Evolutionary conservation across 768 basidiomycete species (phyloP), one percentile per base, ranked within the genome.

Genomic region (Psilocybe cyanescens): DNA sequence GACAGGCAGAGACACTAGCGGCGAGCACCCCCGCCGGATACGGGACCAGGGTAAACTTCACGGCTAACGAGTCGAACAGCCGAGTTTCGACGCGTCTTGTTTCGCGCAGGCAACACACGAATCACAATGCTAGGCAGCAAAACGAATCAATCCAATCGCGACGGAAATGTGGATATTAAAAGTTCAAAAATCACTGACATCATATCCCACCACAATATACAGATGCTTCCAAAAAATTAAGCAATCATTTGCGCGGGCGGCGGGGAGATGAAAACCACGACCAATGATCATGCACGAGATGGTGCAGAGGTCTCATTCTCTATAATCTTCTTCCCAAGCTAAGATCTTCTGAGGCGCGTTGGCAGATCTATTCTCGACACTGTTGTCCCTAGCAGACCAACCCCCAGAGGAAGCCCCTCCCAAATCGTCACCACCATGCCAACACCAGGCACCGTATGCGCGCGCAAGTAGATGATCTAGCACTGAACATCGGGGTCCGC

Each of bases 381-480:
- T 48, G 46, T 61, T 44, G 44, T 60, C 54, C 7, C 39, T 31
- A 17, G 44, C 49, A 46, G 67, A 61, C 0, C 83, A 53, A 75
- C 82, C 65, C 65, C 88, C 79, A 74, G 81, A 33, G 72, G 87
- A 80, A 74, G 79, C 77, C 77, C 82, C 68, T 94, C 89, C 87
- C 93, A 95, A 60, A 83, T 83, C 52, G 90, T 86, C 19, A 89
- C 85, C 65, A 90, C 81, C 80, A 98, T 88, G 19, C 95, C 95
- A 0, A 99, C 94, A 31, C 97, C 96, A 0, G 87, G 87, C 68
- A 97, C 73, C 46, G 84, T 82, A 74, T 98, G 89, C 64, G 79
- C 79, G 67, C 86, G 77, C 41, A 99, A 72, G 70, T 97, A 99
- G 65, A 81, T 77, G 56, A 94, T 75, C 93, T 91, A 97, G 61